Evolutionary conservation across 192 early-diverging fungal species (phyloP).

Genomic region (Phlyctochytrium arcticum): DNA sequence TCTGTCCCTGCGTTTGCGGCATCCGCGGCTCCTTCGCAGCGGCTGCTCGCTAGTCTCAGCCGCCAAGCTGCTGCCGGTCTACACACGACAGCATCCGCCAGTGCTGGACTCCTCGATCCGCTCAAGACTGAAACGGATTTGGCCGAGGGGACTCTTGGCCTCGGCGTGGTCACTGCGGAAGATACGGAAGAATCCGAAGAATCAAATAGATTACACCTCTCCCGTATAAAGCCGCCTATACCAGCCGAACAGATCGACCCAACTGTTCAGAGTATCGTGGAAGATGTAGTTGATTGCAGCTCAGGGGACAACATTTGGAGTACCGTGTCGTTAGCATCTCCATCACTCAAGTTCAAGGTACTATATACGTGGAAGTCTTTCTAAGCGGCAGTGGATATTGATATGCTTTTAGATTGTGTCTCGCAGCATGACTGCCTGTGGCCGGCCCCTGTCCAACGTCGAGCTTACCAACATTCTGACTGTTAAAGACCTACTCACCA

Average conservation of each 20-base stretch:
- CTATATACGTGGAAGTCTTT: no score
- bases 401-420: not conserved
- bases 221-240: no score
- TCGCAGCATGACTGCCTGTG: slow-evolving; percentile 8
- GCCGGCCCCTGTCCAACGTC: not conserved
- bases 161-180: not conserved
- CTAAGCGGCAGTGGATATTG: not conserved
- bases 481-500: slow-evolving; percentile 3
- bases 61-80: slow-evolving; percentile 6
- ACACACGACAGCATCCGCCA: slow-evolving; percentile 2
- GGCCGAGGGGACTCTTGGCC: not conserved
- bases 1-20: not conserved
- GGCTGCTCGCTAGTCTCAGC: slow-evolving; percentile 5
- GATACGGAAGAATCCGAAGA: slow-evolving; percentile 14
- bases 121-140: not conserved
- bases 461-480: slow-evolving; percentile 12
- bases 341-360: slow-evolving; percentile 25
- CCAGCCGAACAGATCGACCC: slow-evolving; percentile 2
- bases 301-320: not conserved
- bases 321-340: not conserved
- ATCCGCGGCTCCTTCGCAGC: not conserved
- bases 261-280: slow-evolving; percentile 7
- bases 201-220: slow-evolving; percentile 12
- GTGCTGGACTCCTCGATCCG: not conserved
- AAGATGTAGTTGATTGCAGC: not conserved